Percentiles rank a stretch among this genome's conserved stretches.
Evolutionary conservation across 306 rosid species (phyloP).

Genomic region (Cucumis melo): DNA sequence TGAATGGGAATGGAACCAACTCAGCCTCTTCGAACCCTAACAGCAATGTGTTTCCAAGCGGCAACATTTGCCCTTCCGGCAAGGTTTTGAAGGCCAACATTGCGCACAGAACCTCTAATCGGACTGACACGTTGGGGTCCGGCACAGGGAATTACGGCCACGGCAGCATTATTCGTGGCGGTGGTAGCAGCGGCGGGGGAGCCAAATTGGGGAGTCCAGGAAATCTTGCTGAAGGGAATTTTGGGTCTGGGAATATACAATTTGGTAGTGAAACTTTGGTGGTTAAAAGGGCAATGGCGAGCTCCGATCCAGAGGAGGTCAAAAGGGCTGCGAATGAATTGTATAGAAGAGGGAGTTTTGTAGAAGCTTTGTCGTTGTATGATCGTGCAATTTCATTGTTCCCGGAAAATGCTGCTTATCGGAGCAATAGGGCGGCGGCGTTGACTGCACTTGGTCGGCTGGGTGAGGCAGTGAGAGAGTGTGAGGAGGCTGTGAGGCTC

Average conservation of each 20-base stretch:
- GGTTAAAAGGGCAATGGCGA: slow-evolving; percentile 26
- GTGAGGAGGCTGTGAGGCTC: slow-evolving; percentile 76
- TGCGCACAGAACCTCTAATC: slow-evolving; percentile 27
- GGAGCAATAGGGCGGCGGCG: slow-evolving; percentile 81
- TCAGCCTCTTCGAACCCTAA: slow-evolving; percentile 20
- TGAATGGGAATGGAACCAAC: slow-evolving; percentile 12
- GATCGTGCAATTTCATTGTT: slow-evolving; percentile 57
- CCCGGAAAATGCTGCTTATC: slow-evolving; percentile 61
- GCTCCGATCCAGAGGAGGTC: slow-evolving; percentile 64
- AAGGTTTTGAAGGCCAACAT: slow-evolving; percentile 38
- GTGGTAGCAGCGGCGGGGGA: slow-evolving; percentile 29
- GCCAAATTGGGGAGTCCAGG: slow-evolving; percentile 18
- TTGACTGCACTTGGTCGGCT: slow-evolving; percentile 70
- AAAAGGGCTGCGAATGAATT: slow-evolving; percentile 58
- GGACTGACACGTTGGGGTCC: slow-evolving; percentile 56
- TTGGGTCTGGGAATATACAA: slow-evolving; percentile 11
- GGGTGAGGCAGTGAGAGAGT: slow-evolving; percentile 62
- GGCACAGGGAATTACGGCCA: slow-evolving; percentile 81
- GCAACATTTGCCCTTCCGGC: slow-evolving; percentile 67
- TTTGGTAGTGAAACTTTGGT: slow-evolving; percentile 12
- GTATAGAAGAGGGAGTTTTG: slow-evolving; percentile 41
- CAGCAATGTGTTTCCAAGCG: slow-evolving; percentile 34
- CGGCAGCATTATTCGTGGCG: slow-evolving; percentile 69
- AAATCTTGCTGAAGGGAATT: slow-evolving; percentile 9
- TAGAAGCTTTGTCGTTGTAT: slow-evolving; percentile 70